These are phyloP conservation scores for Stagonosporopsis cucurbitacearum DNA, from an alignment of 2,329 filamentous ascomycete genomes.

Conservation along the genomic window DNA sequence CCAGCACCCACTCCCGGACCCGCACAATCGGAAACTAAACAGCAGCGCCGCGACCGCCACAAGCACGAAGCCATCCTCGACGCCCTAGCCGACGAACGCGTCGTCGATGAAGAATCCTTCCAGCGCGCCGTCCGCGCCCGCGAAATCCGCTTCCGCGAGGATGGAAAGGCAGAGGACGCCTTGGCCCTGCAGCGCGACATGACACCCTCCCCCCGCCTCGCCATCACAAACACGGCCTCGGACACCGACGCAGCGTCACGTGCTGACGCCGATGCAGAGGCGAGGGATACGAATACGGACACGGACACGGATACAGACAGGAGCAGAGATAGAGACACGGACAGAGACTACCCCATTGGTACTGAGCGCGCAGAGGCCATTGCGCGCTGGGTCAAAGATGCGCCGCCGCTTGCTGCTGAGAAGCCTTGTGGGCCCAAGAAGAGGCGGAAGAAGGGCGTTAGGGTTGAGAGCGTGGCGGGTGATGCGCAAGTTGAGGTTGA, in stretches of 20 bases:
- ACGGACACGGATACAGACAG: no score
- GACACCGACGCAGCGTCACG: background rate
- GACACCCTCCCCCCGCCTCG: background rate
- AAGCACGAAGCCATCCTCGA: constrained; percentile 72
- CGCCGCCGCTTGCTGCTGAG: constrained; percentile 49
- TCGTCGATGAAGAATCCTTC: constrained; percentile 71
- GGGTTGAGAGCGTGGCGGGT: no score
- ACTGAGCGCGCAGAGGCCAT: constrained; percentile 74
- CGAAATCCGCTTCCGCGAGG: constrained; percentile 63
- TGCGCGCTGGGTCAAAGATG: constrained; percentile 69
- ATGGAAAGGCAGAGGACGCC: constrained; percentile 57
- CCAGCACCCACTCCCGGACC: background rate
- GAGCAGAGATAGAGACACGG: no score
- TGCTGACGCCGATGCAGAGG: no score
- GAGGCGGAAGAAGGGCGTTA: constrained; percentile 20
- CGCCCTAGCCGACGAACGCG: constrained; percentile 70
- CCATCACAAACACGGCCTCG: background rate
- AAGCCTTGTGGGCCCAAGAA: constrained; percentile 32
- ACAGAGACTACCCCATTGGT: constrained; percentile 67
- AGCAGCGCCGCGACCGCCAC: constrained; percentile 64
- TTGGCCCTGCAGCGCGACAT: background rate
- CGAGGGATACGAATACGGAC: no score
- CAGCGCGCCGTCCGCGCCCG: constrained; percentile 67
- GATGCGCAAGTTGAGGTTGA: no score
- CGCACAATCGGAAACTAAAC: constrained; percentile 51